phyloP scores from a whole-genome alignment of 345 rosid species.

The Moricandia arvensis region DNA sequence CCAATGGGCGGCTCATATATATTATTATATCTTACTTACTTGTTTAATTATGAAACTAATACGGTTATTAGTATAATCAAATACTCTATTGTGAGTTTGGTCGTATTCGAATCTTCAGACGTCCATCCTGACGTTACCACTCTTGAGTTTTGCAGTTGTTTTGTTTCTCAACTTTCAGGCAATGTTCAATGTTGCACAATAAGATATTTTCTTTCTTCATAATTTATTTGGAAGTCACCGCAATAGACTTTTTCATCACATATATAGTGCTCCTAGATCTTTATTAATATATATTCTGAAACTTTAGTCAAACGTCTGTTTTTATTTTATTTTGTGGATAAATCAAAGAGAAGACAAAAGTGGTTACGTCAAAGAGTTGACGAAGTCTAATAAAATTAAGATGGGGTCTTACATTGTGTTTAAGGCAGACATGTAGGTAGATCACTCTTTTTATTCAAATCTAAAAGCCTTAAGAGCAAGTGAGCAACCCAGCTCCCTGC shows the following conservation, averaged over 20 bases:
- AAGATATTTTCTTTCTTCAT: too few relatives aligned
- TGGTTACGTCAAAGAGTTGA: background rate
- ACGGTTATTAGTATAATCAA: background rate
- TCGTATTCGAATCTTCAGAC: conserved; percentile 15
- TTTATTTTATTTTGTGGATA: background rate
- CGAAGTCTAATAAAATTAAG: background rate
- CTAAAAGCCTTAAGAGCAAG: background rate
- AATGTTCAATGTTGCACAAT: conserved; percentile 16
- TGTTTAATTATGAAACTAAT: conserved; percentile 1
- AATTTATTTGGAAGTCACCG: background rate
- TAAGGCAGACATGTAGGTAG: background rate
- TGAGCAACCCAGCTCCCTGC: conserved; percentile 9
- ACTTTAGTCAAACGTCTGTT: background rate
- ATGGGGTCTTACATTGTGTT: background rate
- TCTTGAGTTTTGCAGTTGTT: background rate
- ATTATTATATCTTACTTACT: background rate
- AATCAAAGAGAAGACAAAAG: background rate
- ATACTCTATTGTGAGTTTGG: background rate
- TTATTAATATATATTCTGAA: background rate
- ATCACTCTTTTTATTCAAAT: background rate
- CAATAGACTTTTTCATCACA: conserved; percentile 10
- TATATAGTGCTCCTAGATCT: background rate
- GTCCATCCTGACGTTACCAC: conserved; percentile 19
- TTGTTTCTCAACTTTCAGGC: background rate
- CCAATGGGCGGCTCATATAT: conserved; percentile 27